Base-by-base conservation (phyloP, 148 eudicot genomes). In the Talinum fruticosum region DNA sequence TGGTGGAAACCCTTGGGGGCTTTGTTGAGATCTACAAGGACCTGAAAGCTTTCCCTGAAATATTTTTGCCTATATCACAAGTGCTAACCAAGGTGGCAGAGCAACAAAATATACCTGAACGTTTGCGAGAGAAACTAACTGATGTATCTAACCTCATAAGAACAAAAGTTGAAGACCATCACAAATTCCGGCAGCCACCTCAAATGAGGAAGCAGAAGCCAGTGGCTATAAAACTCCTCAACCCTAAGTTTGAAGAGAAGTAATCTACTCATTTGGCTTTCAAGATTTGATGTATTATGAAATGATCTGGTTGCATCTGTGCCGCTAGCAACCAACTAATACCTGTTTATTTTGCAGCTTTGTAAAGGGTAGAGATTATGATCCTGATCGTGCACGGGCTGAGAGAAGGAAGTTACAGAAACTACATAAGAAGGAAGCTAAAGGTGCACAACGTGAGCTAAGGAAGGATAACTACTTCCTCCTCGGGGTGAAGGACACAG, bases 281-380 rank as follows among this genome's bases (percentile, higher is more conserved):
- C 5, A 38, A 38, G 7, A 4, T 4, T 61, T 65, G 16, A 28
- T 51, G 44, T 41, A 37, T 68, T 36, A 13, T 71, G 12, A n/a
- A 6, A n/a, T 29, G 30, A 74, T 44, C 26, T 75, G 41, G 45
- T 72, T 78, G 34, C 28, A 30, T 15, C 13, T 3, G 21, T 49
- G 54, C 23, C 6, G 7, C 24, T 2, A 12, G 53, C 29, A 15
- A 66, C 64, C 14, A n/a, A 36, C 68, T 75, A 13, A 37, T 37
- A 28, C 45, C 19, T 64, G 37, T 34, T 78, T 12, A 6, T 87
- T 81, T 26, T 78, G 86, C 91, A 94, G 97, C 80, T 95, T 82
- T 76, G 87, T 91, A 13, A 88, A 89, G 87, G 97, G 97, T 75
- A 88, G 97, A 85, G 91, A 93, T 81, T 96, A 91, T 81, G 99